Percentiles rank a stretch among this genome's conserved stretches.
Evolutionary conservation across 2,329 filamentous ascomycete genomes (phyloP).

Genomic region (Paraphaeosphaeria sporulosa): DNA sequence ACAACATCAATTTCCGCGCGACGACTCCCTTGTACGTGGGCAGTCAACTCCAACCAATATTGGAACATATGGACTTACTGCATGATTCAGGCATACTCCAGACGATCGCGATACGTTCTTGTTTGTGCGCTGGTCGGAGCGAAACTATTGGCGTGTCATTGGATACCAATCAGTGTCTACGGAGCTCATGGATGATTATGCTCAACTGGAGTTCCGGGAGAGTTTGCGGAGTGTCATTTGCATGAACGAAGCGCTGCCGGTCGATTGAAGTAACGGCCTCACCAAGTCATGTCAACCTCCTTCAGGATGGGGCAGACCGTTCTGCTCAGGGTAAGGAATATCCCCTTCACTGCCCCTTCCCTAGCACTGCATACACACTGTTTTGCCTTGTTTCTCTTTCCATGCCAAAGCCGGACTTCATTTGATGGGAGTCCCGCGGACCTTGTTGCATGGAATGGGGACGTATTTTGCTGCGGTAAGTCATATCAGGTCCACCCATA

Average conservation of each 20-base stretch:
- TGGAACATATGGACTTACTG: too few relatives aligned
- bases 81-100: not conserved
- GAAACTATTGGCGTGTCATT: not conserved
- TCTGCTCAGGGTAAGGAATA: too few relatives aligned
- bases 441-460: conserved; percentile 42
- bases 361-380: too few relatives aligned
- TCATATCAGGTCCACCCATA: too few relatives aligned
- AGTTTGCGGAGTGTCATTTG: not conserved
- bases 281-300: too few relatives aligned
- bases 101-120: not conserved
- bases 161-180: not conserved
- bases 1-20: not conserved
- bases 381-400: too few relatives aligned
- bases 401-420: too few relatives aligned
- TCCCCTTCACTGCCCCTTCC: too few relatives aligned
- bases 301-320: too few relatives aligned
- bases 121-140: not conserved
- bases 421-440: not conserved
- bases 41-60: not conserved
- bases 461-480: too few relatives aligned
- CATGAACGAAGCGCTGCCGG: not conserved
- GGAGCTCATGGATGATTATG: not conserved
- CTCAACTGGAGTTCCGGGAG: not conserved
- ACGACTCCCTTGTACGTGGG: not conserved
- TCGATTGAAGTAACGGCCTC: too few relatives aligned